These are phyloP conservation scores for Boletus bicolor DNA, from an alignment of 768 basidiomycete species.

Conservation along the genomic window DNA sequence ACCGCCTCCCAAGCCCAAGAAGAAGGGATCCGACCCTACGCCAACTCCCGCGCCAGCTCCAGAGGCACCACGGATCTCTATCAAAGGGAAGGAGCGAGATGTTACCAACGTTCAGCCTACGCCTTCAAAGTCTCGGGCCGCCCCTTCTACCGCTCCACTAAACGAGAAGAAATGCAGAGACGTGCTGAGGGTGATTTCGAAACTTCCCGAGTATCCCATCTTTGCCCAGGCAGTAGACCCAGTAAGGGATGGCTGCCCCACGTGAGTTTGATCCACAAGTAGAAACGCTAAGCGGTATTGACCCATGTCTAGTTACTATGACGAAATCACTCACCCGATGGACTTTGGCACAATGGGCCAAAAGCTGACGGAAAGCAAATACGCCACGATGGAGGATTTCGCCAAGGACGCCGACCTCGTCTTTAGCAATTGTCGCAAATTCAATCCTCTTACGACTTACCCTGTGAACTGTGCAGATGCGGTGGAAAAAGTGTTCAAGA, in stretches of 20 bases:
- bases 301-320: conserved; percentile 63
- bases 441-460: conserved; percentile 82
- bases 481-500: conserved; percentile 74
- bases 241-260: conserved; percentile 79
- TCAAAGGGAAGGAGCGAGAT: conserved; percentile 79
- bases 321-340: conserved; percentile 92
- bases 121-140: conserved; percentile 38
- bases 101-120: conserved; percentile 32
- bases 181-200: conserved; percentile 56
- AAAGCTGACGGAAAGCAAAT: conserved; percentile 65
- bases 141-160: conserved; percentile 47
- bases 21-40: conserved; percentile 35
- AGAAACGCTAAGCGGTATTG: not conserved
- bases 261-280: conserved; percentile 49
- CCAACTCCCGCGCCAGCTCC: conserved; percentile 17
- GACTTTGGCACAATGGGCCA: conserved; percentile 80
- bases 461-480: conserved; percentile 68
- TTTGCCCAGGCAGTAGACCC: conserved; percentile 87
- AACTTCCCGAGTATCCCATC: conserved; percentile 63
- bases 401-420: conserved; percentile 77
- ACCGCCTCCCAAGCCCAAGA: conserved; percentile 39
- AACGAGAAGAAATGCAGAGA: conserved; percentile 85
- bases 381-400: conserved; percentile 80
- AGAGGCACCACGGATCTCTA: conserved; percentile 38
- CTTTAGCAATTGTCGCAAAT: conserved; percentile 85